A percentile compares a stretch with the other conserved stretches of the same genome.
Evolutionary conservation across 768 basidiomycete species (phyloP).

Genomic region (Antrodiella citrinella): DNA sequence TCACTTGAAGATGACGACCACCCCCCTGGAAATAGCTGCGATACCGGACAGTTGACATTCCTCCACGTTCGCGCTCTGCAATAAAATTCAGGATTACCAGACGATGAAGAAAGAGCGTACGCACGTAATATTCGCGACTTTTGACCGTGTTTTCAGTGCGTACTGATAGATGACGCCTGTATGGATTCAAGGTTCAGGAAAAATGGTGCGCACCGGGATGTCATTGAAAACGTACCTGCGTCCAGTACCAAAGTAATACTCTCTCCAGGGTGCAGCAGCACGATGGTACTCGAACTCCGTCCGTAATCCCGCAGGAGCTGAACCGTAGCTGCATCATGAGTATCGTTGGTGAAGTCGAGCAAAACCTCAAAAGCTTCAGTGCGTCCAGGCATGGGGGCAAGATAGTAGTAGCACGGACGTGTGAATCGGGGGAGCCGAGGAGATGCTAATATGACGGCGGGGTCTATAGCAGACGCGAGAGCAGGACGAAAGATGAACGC

Average conservation of each 20-base stretch:
- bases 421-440: slow-evolving; percentile 10
- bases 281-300: slow-evolving; percentile 40
- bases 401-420: slow-evolving; percentile 10
- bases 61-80: slow-evolving; percentile 58
- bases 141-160: slow-evolving; percentile 55
- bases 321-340: slow-evolving; percentile 52
- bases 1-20: slow-evolving; percentile 18
- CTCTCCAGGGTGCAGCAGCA: slow-evolving; percentile 55
- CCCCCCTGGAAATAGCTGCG: slow-evolving; percentile 45
- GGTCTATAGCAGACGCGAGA: slow-evolving; percentile 17
- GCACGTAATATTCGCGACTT: slow-evolving; percentile 65
- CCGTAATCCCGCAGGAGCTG: slow-evolving; percentile 62
- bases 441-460: slow-evolving; percentile 26
- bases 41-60: slow-evolving; percentile 52
- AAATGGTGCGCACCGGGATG: background rate
- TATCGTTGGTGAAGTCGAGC: slow-evolving; percentile 66
- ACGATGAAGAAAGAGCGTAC: slow-evolving; percentile 18
- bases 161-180: slow-evolving; percentile 58
- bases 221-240: slow-evolving; percentile 27
- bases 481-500: slow-evolving; percentile 21
- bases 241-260: slow-evolving; percentile 60
- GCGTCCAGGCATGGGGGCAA: slow-evolving; percentile 44
- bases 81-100: slow-evolving; percentile 1
- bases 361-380: slow-evolving; percentile 56
- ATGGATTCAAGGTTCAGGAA: background rate